Evolutionary conservation across 2,329 filamentous ascomycete genomes (phyloP).

Genomic region (Talaromyces sp.): DNA sequence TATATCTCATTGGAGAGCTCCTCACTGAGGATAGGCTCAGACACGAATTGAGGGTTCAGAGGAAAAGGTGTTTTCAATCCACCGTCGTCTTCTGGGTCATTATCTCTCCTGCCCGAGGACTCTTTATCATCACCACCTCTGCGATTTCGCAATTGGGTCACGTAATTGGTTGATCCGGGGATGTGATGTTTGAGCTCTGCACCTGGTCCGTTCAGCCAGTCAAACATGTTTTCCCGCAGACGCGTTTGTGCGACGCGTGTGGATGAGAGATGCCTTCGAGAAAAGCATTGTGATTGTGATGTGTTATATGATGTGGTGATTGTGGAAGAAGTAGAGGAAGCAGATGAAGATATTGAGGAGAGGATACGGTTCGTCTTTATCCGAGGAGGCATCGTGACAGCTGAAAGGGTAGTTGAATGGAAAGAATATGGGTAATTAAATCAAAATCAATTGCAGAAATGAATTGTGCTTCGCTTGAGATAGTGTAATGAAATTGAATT

Average conservation of each 20-base stretch:
- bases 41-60: conserved; percentile 66
- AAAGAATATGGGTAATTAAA: neutral
- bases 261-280: conserved; percentile 34
- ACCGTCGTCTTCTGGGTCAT: neutral
- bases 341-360: conserved; percentile 31
- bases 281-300: conserved; percentile 20
- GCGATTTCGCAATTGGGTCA: conserved; percentile 23
- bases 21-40: conserved; percentile 71
- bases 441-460: neutral
- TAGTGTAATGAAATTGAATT: neutral
- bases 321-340: conserved; percentile 26
- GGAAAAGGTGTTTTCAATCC: conserved; percentile 63
- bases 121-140: conserved; percentile 4
- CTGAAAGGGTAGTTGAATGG: neutral
- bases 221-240: conserved; percentile 55
- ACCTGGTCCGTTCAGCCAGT: conserved; percentile 52
- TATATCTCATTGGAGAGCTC: conserved; percentile 71
- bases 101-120: neutral
- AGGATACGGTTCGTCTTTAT: conserved; percentile 29
- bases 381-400: conserved; percentile 38
- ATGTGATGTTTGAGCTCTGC: conserved; percentile 30
- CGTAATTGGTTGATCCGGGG: conserved; percentile 34
- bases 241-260: conserved; percentile 42
- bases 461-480: neutral
- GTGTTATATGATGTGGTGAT: conserved; percentile 18